Evolutionary conservation across 2,329 filamentous ascomycete species (phyloP).

Genomic region (Trichoderma sp.): DNA sequence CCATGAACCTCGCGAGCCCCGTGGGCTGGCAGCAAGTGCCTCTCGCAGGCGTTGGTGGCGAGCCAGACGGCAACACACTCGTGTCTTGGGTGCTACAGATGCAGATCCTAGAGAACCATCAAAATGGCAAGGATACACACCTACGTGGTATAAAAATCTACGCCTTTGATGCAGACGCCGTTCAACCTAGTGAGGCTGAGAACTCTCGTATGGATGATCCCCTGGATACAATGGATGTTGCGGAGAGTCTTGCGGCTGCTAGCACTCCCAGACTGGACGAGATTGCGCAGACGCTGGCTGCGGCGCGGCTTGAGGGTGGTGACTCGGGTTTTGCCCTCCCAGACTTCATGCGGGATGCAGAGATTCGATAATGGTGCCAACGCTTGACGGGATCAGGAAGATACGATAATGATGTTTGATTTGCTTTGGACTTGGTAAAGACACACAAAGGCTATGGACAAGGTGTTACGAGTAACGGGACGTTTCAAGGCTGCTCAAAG

Average conservation of each 20-base stretch:
- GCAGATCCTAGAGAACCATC: conserved; percentile 91
- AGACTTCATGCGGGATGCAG: conserved; percentile 45
- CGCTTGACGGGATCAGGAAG: neutral
- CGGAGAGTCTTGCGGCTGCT: conserved; percentile 11
- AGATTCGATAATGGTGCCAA: conserved; percentile 36
- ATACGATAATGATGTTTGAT: conserved; percentile 1
- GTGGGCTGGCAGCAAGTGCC: conserved; percentile 90
- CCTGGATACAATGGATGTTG: conserved; percentile 28
- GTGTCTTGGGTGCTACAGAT: conserved; percentile 89
- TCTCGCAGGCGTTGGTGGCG: conserved; percentile 52
- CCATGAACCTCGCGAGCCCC: conserved; percentile 74
- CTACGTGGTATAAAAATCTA: conserved; percentile 89
- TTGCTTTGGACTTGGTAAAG: neutral
- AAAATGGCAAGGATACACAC: conserved; percentile 99
- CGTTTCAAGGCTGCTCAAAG: neutral
- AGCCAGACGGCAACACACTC: conserved; percentile 68
- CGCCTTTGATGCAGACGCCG: conserved; percentile 52
- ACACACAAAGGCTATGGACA: neutral
- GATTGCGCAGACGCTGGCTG: conserved; percentile 30
- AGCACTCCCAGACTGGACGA: conserved; percentile 29
- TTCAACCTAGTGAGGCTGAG: conserved; percentile 41
- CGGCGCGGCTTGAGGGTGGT: conserved; percentile 33
- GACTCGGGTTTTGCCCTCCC: conserved; percentile 39
- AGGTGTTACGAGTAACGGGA: neutral
- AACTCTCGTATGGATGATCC: conserved; percentile 31